Base-by-base conservation (phyloP, 2,329 filamentous ascomycete genomes). In the Fusarium albidum region DNA sequence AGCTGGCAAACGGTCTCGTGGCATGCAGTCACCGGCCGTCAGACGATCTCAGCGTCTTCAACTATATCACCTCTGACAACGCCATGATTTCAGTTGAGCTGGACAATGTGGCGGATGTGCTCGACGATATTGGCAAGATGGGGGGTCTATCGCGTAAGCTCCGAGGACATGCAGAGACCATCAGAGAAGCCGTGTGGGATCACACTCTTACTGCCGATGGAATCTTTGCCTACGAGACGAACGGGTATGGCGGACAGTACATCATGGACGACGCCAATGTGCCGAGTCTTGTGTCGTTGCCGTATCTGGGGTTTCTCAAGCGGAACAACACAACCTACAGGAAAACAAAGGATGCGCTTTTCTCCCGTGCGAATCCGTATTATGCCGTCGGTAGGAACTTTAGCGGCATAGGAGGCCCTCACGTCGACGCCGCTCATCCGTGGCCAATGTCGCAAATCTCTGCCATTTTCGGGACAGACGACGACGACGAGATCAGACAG, bases 191-290 rank as follows among this genome's bases (percentile, higher is more conserved):
- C 0, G 43, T 58, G 0, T 58, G 54, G 55, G 49, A 58, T 1
- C 55, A 58, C 3, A 58, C 55, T 0, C 34, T 44, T 0, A 58
- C 55, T 3, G 26, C 43, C 0, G 55, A 58, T 2, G 55, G 55
- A 0, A 34, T 58, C 0, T 58, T 58, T 8, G 55, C 55, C 4
- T 58, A 58, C 0, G 55, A 58, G 9, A 58, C 54, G 1, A 58
- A 58, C 5, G 55, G 55, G 0, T 58, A 58, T 0, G 55, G 55
- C 4, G 55, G 55, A 0, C 55, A 58, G 15, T 58, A 58, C 25
- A 58, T 58, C n/a, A 58, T 58, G 55, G 55, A 58, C 9, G 55
- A 58, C 2, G 55, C 55, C 2, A 58, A 58, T 6, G 55, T 58
- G 2, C 55, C 55, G 1, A 58, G 55, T 0, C 49, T 58, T 0